Conservation (phyloP, 305 asterid species). For the Ajuga reptans region DNA sequence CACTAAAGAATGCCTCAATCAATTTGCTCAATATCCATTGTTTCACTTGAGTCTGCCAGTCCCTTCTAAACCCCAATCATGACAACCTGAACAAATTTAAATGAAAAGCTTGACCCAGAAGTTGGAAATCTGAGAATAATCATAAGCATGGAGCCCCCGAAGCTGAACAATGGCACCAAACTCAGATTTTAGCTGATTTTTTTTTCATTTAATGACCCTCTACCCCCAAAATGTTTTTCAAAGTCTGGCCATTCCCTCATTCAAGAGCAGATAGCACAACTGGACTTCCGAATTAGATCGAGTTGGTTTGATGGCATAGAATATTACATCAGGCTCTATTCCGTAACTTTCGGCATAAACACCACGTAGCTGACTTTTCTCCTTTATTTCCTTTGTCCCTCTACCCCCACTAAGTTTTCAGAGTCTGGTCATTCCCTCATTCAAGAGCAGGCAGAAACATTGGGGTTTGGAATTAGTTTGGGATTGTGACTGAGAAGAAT, state of each 20-base stretch:
- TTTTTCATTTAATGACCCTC: neutral
- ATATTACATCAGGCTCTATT: neutral
- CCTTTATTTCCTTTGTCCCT: no score
- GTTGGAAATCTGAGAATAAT: neutral
- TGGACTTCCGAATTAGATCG: neutral
- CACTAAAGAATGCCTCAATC: neutral
- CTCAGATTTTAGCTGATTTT: neutral
- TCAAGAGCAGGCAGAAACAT: no score
- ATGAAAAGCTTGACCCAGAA: neutral
- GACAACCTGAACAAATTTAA: neutral
- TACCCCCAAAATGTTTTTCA: neutral
- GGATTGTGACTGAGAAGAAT: no score
- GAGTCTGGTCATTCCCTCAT: no score
- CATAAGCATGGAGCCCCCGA: neutral
- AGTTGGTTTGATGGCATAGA: neutral
- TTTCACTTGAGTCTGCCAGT: neutral
- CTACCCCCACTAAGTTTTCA: no score
- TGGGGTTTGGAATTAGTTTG: no score
- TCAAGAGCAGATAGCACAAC: neutral
- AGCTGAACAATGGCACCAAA: neutral
- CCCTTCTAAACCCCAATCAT: neutral
- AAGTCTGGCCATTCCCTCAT: neutral
- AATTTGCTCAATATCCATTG: neutral
- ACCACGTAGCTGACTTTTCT: no score
- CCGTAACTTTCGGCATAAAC: neutral